Conservation (phyloP, 176 grass and related monocot genomes). For the Thinopyrum elongatum region DNA sequence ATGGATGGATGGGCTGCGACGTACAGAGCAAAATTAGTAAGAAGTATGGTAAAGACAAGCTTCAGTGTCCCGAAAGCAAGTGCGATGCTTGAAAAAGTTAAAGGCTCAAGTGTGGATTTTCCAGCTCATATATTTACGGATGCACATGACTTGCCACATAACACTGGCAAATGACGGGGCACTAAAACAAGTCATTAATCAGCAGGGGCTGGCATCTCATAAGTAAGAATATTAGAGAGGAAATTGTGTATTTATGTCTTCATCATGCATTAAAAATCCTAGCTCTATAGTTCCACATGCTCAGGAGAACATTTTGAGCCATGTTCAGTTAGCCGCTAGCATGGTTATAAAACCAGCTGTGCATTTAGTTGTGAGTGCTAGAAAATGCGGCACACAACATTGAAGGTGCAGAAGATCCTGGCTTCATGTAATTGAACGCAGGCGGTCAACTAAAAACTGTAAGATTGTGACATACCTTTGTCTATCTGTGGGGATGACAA, state of each 20-base stretch:
- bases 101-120: neutral
- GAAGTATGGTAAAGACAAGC: neutral
- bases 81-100: neutral
- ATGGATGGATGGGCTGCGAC: conserved; percentile 28
- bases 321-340: neutral
- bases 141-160: neutral
- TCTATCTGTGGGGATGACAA: conserved; percentile 32
- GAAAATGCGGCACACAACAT: neutral
- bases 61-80: neutral
- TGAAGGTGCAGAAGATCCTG: conserved; percentile 3
- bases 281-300: neutral
- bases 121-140: neutral
- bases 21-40: neutral
- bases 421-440: conserved; percentile 5
- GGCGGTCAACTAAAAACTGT: neutral
- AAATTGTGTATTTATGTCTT: neutral
- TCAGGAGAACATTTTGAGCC: neutral
- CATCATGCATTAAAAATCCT: neutral
- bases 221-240: neutral
- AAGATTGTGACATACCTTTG: conserved; percentile 24
- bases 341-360: conserved; percentile 3
- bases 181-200: neutral
- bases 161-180: neutral
- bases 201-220: too few relatives aligned
- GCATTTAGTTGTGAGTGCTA: neutral